phyloP scores from a whole-genome alignment of 768 basidiomycete species.

The Suillus cothurnatus region DNA sequence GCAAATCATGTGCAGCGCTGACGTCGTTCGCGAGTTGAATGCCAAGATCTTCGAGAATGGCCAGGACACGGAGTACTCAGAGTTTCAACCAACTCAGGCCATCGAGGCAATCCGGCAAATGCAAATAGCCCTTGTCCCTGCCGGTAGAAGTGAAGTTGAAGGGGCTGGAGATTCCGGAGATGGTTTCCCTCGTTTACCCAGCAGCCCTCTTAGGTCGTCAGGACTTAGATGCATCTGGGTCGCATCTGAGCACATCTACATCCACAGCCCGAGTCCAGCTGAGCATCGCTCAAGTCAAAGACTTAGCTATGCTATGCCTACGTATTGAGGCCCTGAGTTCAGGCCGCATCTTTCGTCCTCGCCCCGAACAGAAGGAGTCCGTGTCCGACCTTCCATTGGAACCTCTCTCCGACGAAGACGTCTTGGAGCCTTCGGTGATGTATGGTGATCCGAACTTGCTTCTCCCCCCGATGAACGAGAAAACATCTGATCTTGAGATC shows the following conservation, averaged over 20 bases:
- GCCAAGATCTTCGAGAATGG: slow-evolving; percentile 58
- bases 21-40: slow-evolving; percentile 80
- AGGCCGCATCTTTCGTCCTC: slow-evolving; percentile 56
- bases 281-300: slow-evolving; percentile 72
- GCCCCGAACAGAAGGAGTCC: slow-evolving; percentile 43
- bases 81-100: slow-evolving; percentile 55
- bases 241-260: slow-evolving; percentile 15
- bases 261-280: slow-evolving; percentile 53
- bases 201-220: slow-evolving; percentile 69
- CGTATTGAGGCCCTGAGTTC: slow-evolving; percentile 79
- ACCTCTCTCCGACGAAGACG: slow-evolving; percentile 21
- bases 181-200: slow-evolving; percentile 85
- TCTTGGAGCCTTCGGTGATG: slow-evolving; percentile 39
- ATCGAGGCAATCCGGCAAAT: slow-evolving; percentile 77
- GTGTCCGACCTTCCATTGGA: slow-evolving; percentile 22
- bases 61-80: slow-evolving; percentile 61
- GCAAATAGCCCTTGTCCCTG: slow-evolving; percentile 66
- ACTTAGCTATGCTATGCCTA: slow-evolving; percentile 72
- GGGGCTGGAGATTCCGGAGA: slow-evolving; percentile 90
- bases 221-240: slow-evolving; percentile 46
- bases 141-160: slow-evolving; percentile 94
- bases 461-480: slow-evolving; percentile 69
- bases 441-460: slow-evolving; percentile 64
- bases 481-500: slow-evolving; percentile 72
- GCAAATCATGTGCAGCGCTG: slow-evolving; percentile 89